These are phyloP conservation scores for Sarcodon aspratus DNA, from an alignment of 768 basidiomycete genomes.

Conservation along the genomic window DNA sequence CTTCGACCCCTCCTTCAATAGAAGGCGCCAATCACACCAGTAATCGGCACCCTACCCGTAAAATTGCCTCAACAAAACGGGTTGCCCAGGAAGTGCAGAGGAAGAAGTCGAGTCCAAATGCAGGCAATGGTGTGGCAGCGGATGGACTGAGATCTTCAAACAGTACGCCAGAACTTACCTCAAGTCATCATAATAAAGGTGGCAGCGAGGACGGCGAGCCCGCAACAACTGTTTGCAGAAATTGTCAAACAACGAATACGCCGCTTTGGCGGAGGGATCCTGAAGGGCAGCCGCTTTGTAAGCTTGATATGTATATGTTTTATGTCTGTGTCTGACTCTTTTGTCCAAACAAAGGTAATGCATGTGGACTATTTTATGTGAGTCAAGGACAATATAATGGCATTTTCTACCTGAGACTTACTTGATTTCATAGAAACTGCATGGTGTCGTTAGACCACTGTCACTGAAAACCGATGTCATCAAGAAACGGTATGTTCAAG, in stretches of 20 bases:
- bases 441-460: conserved; percentile 88
- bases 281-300: conserved; percentile 86
- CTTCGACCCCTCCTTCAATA: conserved; percentile 62
- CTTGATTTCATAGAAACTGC: conserved; percentile 59
- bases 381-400: conserved; percentile 20
- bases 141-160: conserved; percentile 35
- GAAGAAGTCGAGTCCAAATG: conserved; percentile 27
- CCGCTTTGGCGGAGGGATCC: conserved; percentile 89
- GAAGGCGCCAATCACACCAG: conserved; percentile 29
- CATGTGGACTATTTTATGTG: conserved; percentile 89
- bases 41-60: conserved; percentile 29
- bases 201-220: conserved; percentile 57
- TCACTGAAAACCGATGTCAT: conserved; percentile 96
- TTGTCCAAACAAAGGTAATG: conserved; percentile 45
- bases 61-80: conserved; percentile 57
- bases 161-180: conserved; percentile 55
- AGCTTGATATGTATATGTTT: conserved; percentile 18
- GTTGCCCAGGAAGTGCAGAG: conserved; percentile 40
- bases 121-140: not conserved
- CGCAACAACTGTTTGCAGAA: conserved; percentile 78
- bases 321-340: conserved; percentile 8
- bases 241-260: conserved; percentile 93
- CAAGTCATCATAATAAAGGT: conserved; percentile 22
- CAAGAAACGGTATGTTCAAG: conserved; percentile 71
- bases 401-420: conserved; percentile 1